A percentile compares a stretch with the other conserved stretches of the same genome.
Conservation (phyloP, 768 basidiomycete species). For the Kwoniella mangroviensis region DNA sequence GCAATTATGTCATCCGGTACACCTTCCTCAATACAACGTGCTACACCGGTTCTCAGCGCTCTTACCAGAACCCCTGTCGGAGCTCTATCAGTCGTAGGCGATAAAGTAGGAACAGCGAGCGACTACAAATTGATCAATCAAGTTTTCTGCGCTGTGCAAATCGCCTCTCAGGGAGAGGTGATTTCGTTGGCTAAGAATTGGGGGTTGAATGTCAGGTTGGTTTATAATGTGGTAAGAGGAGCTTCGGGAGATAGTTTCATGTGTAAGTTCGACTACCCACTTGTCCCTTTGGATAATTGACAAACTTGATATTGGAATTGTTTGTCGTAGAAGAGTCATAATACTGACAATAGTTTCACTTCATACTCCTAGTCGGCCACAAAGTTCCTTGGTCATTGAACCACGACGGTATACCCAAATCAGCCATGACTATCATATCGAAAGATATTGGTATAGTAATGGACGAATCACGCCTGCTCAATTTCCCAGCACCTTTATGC, state of each 20-base stretch:
- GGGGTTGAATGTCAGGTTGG: conserved; percentile 45
- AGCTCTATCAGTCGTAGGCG: conserved; percentile 38
- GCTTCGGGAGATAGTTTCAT: conserved; percentile 50
- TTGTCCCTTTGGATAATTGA: no score
- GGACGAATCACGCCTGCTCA: conserved; percentile 43
- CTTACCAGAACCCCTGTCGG: conserved; percentile 42
- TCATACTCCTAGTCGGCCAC: conserved; percentile 32
- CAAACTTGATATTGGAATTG: no score
- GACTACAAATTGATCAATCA: conserved; percentile 56
- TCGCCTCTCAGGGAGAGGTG: conserved; percentile 36
- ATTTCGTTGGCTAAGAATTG: conserved; percentile 43
- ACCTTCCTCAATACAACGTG: conserved; percentile 25
- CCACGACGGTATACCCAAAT: conserved; percentile 44
- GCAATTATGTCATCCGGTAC: conserved; percentile 49
- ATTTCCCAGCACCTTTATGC: conserved; percentile 45
- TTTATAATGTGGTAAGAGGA: conserved; percentile 40
- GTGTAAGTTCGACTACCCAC: conserved; percentile 35
- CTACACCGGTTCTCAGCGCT: conserved; percentile 40
- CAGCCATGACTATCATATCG: conserved; percentile 52
- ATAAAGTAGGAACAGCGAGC: conserved; percentile 39
- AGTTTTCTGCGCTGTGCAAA: conserved; percentile 48
- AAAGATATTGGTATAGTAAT: conserved; percentile 54
- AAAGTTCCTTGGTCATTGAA: conserved; percentile 44
- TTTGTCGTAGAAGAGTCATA: background rate
- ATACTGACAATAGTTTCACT: background rate